A percentile compares a stretch with the other conserved stretches of the same genome.
phyloP scores from a whole-genome alignment of 1,284 basidiomycete genomes.

The Cystobasidium pallidum region DNA sequence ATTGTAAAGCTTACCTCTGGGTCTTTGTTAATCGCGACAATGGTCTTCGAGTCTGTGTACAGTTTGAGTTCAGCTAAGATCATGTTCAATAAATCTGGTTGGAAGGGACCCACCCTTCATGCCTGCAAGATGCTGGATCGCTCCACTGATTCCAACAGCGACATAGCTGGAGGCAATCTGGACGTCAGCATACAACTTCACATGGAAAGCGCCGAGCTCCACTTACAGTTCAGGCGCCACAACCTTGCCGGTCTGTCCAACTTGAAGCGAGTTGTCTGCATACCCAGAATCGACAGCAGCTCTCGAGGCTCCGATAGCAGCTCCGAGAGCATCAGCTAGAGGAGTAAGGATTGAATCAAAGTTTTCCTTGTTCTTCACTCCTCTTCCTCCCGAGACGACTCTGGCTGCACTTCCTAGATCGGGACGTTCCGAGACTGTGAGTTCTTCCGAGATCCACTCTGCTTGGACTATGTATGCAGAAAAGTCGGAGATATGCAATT shows the following conservation, averaged over 20 bases:
- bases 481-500: not conserved
- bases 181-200: not conserved
- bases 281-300: constrained; percentile 99
- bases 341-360: constrained; percentile 88
- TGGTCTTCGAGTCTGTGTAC: constrained; percentile 77
- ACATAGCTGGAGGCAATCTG: constrained; percentile 71
- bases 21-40: constrained; percentile 97
- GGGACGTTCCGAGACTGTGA: constrained; percentile 90
- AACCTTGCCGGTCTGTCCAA: constrained; percentile 96
- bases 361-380: constrained; percentile 91
- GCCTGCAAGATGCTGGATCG: constrained; percentile 97
- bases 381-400: constrained; percentile 93
- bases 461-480: constrained; percentile 55
- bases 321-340: constrained; percentile 87
- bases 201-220: not conserved
- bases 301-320: constrained; percentile 94
- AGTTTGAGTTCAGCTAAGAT: not conserved
- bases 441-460: constrained; percentile 77
- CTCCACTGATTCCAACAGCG: constrained; percentile 95
- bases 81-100: too few species aligned
- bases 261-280: constrained; percentile 96
- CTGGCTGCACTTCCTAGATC: constrained; percentile 85
- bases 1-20: constrained; percentile 43
- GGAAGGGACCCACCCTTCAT: constrained; percentile 73
- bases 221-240: constrained; percentile 48